phyloP scores from a whole-genome alignment of 139 green algal species.

The Klebsormidium nitens region DNA sequence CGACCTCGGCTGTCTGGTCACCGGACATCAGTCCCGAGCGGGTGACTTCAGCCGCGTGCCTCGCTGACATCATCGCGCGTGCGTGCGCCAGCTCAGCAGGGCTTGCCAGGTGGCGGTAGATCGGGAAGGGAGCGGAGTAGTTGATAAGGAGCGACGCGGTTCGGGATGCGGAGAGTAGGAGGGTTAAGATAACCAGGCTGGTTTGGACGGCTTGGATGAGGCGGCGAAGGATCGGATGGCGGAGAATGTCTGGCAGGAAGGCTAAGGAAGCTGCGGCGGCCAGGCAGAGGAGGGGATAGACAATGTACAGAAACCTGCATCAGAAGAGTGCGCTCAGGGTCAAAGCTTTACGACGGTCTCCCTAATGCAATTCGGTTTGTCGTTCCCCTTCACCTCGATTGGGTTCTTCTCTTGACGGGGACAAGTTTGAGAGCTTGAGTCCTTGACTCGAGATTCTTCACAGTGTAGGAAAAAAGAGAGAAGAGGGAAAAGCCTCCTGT shows the following conservation, averaged over 20 bases:
- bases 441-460: not conserved
- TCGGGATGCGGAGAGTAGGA: conserved; percentile 23
- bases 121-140: conserved; percentile 24
- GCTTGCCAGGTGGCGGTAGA: conserved; percentile 22
- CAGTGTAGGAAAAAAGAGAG: not conserved
- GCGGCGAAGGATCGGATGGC: not conserved
- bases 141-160: conserved; percentile 13
- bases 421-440: not conserved
- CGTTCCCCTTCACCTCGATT: not conserved
- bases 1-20: not conserved
- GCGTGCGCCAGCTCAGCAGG: not conserved
- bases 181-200: not conserved
- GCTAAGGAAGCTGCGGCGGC: conserved; percentile 48
- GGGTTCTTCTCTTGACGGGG: not conserved
- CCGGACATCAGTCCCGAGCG: not conserved
- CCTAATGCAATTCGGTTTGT: not conserved
- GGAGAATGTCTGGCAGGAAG: conserved; percentile 15
- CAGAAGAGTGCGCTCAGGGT: not conserved
- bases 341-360: too few species aligned
- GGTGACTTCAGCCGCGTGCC: not conserved
- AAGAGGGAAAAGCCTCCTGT: too few species aligned
- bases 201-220: not conserved
- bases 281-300: conserved; percentile 66
- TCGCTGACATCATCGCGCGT: not conserved
- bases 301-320: conserved; percentile 64